Percentiles rank a stretch among this genome's conserved stretches.
Evolutionary conservation across 1,139 yeast species (phyloP).

Genomic region (Diutina pseudorugosa): DNA sequence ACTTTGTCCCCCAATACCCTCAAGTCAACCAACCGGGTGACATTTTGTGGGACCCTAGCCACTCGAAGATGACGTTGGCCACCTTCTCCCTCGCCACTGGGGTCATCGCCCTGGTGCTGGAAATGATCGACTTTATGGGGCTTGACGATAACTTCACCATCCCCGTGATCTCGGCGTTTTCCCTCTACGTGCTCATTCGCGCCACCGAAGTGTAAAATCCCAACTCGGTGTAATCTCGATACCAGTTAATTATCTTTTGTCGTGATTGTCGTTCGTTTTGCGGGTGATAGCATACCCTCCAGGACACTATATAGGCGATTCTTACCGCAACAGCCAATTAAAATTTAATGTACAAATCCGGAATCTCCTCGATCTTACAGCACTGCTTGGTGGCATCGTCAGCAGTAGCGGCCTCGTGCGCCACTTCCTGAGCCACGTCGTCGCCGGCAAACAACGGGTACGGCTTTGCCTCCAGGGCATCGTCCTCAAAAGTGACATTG

Average conservation of each 20-base stretch:
- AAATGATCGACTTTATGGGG: conserved; percentile 60
- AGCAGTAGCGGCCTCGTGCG: not conserved
- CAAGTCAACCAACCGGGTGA: conserved; percentile 41
- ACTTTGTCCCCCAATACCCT: conserved; percentile 49
- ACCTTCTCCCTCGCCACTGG: conserved; percentile 57
- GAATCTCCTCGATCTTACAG: not conserved
- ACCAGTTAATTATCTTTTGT: not conserved
- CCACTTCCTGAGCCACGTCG: not conserved
- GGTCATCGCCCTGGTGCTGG: conserved; percentile 72
- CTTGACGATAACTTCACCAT: conserved; percentile 91
- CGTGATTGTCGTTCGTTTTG: not conserved
- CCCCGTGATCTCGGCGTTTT: conserved; percentile 36
- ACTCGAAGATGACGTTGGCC: conserved; percentile 43
- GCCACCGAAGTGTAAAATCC: not conserved
- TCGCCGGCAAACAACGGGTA: not conserved
- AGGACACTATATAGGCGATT: no score
- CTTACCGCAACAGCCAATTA: not conserved
- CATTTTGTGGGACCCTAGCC: conserved; percentile 49
- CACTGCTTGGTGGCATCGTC: not conserved
- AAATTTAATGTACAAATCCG: conserved; percentile 1
- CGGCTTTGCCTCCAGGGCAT: not conserved
- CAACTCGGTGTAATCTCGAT: no score
- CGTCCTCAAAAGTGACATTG: not conserved
- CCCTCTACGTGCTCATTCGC: not conserved
- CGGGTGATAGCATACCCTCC: not conserved